Base-by-base conservation (phyloP, 164 flowering plant genomes). In the Dillenia turbinata region DNA sequence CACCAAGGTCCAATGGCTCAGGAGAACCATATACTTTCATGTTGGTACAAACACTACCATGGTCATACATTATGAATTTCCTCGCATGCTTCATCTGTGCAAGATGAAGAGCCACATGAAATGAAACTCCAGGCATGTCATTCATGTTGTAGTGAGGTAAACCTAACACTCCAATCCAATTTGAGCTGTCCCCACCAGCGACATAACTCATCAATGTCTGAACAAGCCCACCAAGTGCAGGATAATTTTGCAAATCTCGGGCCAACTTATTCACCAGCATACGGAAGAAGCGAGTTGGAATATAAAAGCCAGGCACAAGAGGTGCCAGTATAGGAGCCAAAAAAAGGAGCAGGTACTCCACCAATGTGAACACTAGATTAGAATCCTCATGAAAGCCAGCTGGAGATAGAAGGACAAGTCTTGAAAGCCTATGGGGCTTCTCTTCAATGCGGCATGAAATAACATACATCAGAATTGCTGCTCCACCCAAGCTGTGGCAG, bases 121-220 rank as follows among this genome's bases (percentile, higher is more conserved):
- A 84, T 10, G 99, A 88, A 17, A 94, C 85, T 45, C 96, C 99
- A 0, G 99, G 99, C 97, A 94, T 94, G 73, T 94, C 96, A 60
- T 94, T 81, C 97, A 92, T 94, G 70, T 94, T 94, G 70, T 94
- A 94, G 70, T 94, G 97, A 5, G 99, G 91, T 55, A 81, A 56
- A 5, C 97, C 93, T 1, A 94, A 22, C 24, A 82, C 97, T 16
- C 97, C 99, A 3, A 94, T 82, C 99, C 99, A 94, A 60, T 94
- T 88, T 57, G 99, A 94, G 74, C 99, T 88, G 71, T 94, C 99
- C 11, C 99, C 99, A 54, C 99, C 99, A 17, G 80, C 86, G n/a
- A 78, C 80, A 62, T 91, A 91, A 73, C 97, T 77, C 88, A 94
- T 83, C 51, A 94, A 76, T 22, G 97, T 94, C 73, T 94, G 99